Evolutionary conservation across 2,329 filamentous ascomycete genomes (phyloP).

Genomic region (Tolypocladium ophioglossoides): DNA sequence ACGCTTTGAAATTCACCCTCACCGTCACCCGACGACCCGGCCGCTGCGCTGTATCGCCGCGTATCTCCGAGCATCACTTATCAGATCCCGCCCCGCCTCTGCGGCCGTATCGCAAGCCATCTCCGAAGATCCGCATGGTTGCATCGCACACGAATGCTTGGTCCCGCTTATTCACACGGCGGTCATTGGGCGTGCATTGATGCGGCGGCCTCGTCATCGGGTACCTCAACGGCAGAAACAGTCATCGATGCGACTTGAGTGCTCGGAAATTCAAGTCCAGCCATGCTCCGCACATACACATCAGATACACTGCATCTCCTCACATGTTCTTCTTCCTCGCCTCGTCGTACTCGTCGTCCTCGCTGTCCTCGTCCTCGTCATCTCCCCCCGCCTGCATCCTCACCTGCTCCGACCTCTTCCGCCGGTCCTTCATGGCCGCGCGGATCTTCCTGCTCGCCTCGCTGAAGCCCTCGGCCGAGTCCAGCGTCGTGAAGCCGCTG

Average conservation of each 20-base stretch:
- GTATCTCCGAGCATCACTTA: slow-evolving; percentile 8
- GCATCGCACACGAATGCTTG: no score
- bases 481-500: slow-evolving; percentile 56
- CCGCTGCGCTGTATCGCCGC: slow-evolving; percentile 1
- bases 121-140: not conserved
- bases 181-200: not conserved
- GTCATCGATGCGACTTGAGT: no score
- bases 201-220: no score
- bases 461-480: slow-evolving; percentile 62
- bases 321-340: slow-evolving; percentile 30
- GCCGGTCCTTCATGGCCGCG: slow-evolving; percentile 63
- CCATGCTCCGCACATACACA: no score
- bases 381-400: slow-evolving; percentile 23
- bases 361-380: slow-evolving; percentile 24
- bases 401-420: slow-evolving; percentile 40
- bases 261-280: no score
- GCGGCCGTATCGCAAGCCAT: not conserved
- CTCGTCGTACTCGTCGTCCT: slow-evolving; percentile 30
- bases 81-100: not conserved
- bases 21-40: not conserved
- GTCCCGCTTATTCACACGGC: not conserved
- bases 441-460: slow-evolving; percentile 78
- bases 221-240: no score
- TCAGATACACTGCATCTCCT: slow-evolving; percentile 1
- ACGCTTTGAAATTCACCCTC: not conserved